Conservation (phyloP, 345 rosid genomes). For the Kandelia obovata region DNA sequence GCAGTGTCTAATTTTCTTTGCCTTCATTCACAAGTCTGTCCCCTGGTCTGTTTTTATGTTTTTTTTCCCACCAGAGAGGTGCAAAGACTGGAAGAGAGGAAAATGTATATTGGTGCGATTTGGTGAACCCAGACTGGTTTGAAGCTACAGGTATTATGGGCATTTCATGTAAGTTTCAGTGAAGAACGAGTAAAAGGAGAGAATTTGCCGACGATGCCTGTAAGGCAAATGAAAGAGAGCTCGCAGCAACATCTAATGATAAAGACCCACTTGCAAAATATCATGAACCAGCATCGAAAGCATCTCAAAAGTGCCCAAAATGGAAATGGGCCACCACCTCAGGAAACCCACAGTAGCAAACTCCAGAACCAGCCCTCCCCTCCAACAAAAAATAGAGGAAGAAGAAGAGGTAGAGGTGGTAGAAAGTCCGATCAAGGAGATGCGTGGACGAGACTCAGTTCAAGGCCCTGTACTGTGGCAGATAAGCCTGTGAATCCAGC, state of each 20-base stretch:
- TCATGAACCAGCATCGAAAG: slow-evolving; percentile 49
- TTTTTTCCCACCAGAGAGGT: slow-evolving; percentile 10
- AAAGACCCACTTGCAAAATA: slow-evolving; percentile 54
- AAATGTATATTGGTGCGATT: slow-evolving; percentile 24
- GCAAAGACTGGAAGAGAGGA: slow-evolving; percentile 18
- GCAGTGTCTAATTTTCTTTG: slow-evolving; percentile 25
- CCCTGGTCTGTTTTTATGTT: slow-evolving; percentile 14
- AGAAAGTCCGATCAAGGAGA: slow-evolving; percentile 90
- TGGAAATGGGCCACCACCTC: slow-evolving; percentile 60
- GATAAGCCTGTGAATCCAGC: slow-evolving; percentile 47
- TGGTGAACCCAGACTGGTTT: slow-evolving; percentile 27
- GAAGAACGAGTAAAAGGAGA: not conserved
- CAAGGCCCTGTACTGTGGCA: slow-evolving; percentile 74
- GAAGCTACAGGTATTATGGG: slow-evolving; percentile 1
- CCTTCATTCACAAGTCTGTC: slow-evolving; percentile 41
- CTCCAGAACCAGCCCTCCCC: slow-evolving; percentile 58
- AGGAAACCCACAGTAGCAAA: slow-evolving; percentile 36
- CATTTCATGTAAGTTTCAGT: slow-evolving; percentile 14
- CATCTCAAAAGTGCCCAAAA: slow-evolving; percentile 60
- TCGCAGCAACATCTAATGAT: slow-evolving; percentile 68
- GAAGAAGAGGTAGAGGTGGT: slow-evolving; percentile 95
- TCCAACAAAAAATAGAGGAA: slow-evolving; percentile 55
- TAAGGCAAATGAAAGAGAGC: slow-evolving; percentile 81
- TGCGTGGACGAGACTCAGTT: slow-evolving; percentile 81
- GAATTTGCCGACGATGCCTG: slow-evolving; percentile 48